A percentile compares a stretch with the other conserved stretches of the same genome.
Conservation (phyloP, 805 yeast species). For the Pachysolen tannophilus region DNA sequence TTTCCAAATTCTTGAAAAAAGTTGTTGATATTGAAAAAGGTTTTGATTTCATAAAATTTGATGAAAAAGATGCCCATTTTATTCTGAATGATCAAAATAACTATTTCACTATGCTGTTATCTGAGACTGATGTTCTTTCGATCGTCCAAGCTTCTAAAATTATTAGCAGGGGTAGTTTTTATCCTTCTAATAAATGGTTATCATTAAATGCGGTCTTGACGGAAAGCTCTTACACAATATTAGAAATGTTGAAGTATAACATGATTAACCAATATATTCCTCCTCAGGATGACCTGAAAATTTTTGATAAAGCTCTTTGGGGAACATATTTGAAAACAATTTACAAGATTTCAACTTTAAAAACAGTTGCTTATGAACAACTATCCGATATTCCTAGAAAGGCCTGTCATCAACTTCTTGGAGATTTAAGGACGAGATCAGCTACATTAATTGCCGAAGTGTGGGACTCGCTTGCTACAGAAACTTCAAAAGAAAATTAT, state of each 20-base stretch:
- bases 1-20: conserved; percentile 41
- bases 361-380: conserved; percentile 62
- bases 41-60: conserved; percentile 30
- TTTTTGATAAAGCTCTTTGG: conserved; percentile 59
- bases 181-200: conserved; percentile 68
- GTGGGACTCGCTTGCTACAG: conserved; percentile 76
- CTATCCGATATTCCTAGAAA: conserved; percentile 65
- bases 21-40: conserved; percentile 35
- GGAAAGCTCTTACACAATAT: conserved; percentile 45
- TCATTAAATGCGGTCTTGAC: conserved; percentile 52
- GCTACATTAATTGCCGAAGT: conserved; percentile 45
- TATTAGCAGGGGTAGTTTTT: conserved; percentile 46
- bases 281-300: conserved; percentile 36
- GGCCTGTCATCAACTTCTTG: conserved; percentile 58
- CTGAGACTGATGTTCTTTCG: conserved; percentile 1
- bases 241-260: conserved; percentile 45
- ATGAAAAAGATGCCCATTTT: conserved; percentile 26
- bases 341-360: conserved; percentile 53
- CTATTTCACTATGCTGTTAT: conserved; percentile 16
- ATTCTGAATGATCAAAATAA: conserved; percentile 21
- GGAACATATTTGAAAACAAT: conserved; percentile 53
- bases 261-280: conserved; percentile 48
- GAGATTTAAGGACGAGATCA: conserved; percentile 53
- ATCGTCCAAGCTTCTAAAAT: conserved; percentile 21
- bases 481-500: conserved; percentile 43